Conservation (phyloP, 768 basidiomycete species). For the Phanerochaete carnosa region DNA sequence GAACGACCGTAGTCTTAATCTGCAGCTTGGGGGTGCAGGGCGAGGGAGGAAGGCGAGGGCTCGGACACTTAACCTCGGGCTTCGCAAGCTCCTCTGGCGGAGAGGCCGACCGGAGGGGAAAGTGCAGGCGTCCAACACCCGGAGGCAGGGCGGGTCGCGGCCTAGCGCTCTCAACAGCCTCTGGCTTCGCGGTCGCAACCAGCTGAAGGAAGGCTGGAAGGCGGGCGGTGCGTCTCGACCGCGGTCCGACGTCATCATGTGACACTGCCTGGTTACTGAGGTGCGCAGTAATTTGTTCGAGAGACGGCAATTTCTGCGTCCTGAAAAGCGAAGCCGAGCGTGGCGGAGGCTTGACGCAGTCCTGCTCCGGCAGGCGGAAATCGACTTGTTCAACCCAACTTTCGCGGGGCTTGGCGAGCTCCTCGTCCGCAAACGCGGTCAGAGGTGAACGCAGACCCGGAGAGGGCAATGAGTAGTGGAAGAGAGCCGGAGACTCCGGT, state of each 20-base stretch:
- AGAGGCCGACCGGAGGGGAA: slow-evolving; percentile 19
- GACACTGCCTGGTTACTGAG: slow-evolving; percentile 36
- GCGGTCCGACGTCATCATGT: slow-evolving; percentile 14
- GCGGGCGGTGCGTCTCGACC: slow-evolving; percentile 21
- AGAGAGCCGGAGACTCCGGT: slow-evolving; percentile 66
- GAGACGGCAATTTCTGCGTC: slow-evolving; percentile 50
- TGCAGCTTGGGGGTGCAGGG: slow-evolving; percentile 42
- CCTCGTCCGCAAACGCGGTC: slow-evolving; percentile 39
- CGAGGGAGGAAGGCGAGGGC: slow-evolving; percentile 29
- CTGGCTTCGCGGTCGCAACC: neutral
- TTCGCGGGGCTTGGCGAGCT: slow-evolving; percentile 21
- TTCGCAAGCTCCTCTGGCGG: slow-evolving; percentile 15
- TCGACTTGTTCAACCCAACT: slow-evolving; percentile 70
- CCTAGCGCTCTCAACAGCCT: slow-evolving; percentile 7
- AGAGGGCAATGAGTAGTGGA: slow-evolving; percentile 68
- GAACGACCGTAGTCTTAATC: slow-evolving; percentile 46
- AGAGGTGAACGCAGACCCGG: slow-evolving; percentile 64
- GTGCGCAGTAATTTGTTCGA: slow-evolving; percentile 74
- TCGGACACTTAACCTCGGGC: slow-evolving; percentile 22
- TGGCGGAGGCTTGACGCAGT: slow-evolving; percentile 11
- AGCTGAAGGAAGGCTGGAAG: slow-evolving; percentile 32
- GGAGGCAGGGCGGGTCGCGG: slow-evolving; percentile 15
- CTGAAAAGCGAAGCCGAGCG: slow-evolving; percentile 14
- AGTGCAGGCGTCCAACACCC: slow-evolving; percentile 25
- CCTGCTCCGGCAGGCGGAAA: slow-evolving; percentile 40